phyloP scores from a whole-genome alignment of 495 filamentous ascomycete species.

The Aspergillus nanangensis region DNA sequence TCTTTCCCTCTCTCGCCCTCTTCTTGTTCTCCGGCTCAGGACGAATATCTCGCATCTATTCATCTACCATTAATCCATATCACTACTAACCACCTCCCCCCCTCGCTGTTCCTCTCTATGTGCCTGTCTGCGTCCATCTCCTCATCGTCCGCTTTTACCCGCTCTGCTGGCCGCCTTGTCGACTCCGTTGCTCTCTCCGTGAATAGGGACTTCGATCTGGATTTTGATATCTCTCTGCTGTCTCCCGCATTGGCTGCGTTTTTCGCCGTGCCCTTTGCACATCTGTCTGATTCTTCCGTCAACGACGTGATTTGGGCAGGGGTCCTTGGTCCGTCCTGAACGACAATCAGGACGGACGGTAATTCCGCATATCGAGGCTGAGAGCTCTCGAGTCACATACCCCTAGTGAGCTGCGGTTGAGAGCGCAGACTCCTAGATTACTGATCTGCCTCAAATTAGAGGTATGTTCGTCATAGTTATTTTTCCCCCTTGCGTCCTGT shows the following conservation, averaged over 20 bases:
- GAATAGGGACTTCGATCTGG: conserved; percentile 13
- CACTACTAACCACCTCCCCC: background rate
- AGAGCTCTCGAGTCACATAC: conserved; percentile 1
- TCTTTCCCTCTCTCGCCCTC: conserved; percentile 3
- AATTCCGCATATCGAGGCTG: conserved; percentile 24
- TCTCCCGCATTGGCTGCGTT: conserved; percentile 13
- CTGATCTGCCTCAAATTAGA: too few relatives aligned
- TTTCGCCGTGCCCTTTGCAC: conserved; percentile 11
- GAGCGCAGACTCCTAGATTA: too few relatives aligned
- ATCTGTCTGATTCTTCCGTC: conserved; percentile 18
- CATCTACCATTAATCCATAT: background rate
- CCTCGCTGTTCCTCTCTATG: conserved; percentile 34
- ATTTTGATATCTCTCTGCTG: conserved; percentile 4
- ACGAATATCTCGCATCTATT: too few relatives aligned
- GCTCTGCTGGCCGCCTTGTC: conserved; percentile 27
- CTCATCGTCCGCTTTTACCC: conserved; percentile 29
- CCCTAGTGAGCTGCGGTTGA: background rate
- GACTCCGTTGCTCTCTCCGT: conserved; percentile 11
- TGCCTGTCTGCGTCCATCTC: conserved; percentile 31
- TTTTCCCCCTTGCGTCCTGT: background rate
- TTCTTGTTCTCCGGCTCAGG: background rate
- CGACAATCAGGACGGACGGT: conserved; percentile 48
- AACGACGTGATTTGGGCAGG: conserved; percentile 48
- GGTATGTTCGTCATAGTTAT: background rate
- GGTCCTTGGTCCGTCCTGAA: conserved; percentile 55